phyloP scores from a whole-genome alignment of 2,329 filamentous ascomycete species.

The Colletotrichum salicis region DNA sequence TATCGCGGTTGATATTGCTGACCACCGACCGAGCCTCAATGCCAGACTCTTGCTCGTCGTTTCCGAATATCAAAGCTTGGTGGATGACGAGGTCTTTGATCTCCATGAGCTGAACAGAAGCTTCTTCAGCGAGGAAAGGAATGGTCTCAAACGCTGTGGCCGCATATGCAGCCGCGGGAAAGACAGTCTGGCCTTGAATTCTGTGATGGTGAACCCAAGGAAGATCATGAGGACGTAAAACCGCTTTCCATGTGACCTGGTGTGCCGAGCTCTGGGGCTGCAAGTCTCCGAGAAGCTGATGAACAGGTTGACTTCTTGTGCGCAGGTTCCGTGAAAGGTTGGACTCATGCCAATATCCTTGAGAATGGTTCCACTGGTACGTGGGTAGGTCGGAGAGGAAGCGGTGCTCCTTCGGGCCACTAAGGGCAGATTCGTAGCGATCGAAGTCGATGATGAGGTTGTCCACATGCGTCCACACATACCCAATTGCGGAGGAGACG shows the following conservation, averaged over 20 bases:
- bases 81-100: not conserved
- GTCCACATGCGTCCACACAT: constrained; percentile 5
- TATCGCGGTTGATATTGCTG: not conserved
- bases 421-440: not conserved
- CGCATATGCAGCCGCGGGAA: constrained; percentile 56
- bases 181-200: constrained; percentile 49
- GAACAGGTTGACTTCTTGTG: constrained; percentile 40
- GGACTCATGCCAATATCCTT: constrained; percentile 46
- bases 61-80: not conserved
- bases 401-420: not conserved
- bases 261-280: constrained; percentile 4
- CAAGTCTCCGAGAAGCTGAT: constrained; percentile 45
- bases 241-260: constrained; percentile 7
- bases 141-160: constrained; percentile 45
- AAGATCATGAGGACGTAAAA: constrained; percentile 1
- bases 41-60: not conserved
- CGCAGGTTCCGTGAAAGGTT: constrained; percentile 37
- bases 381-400: constrained; percentile 44
- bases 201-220: constrained; percentile 52
- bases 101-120: not conserved
- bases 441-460: constrained; percentile 1
- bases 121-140: not conserved
- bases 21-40: not conserved
- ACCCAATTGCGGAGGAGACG: not conserved
- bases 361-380: constrained; percentile 50